Evolutionary conservation across 495 filamentous ascomycete genomes (phyloP), one percentile per base, ranked within the genome.

Genomic region (Lasiosphaeris hirsuta): DNA sequence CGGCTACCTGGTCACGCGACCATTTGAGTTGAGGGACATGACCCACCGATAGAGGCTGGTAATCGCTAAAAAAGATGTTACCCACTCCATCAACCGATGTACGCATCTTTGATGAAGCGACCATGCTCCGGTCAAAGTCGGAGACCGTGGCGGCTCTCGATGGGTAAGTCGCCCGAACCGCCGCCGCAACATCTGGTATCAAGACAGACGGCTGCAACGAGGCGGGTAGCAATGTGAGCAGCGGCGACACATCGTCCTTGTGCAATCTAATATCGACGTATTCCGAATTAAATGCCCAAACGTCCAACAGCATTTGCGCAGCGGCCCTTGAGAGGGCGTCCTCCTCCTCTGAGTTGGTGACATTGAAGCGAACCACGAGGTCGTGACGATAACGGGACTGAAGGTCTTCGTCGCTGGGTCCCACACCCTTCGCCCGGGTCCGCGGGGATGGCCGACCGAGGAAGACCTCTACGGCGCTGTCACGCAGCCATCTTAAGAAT

Each of bases 221-320:
- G 1, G 74, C 55, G 6, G 94, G 94, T 2, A 98, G 77, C 1
- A 96, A 78, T 10, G 85, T 88, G n/a, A 93, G 81, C 33, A 98
- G 76, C n/a, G 89, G 85, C 7, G 86, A 80, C 4, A 96, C 86
- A 55, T 92, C 86, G 61, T 88, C 86, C 67, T 90, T 82, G 35
- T 87, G 76, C 30, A 97, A 68, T 36, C 92, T 79, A 34, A 97
- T 87, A 71, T 98, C 94, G n/a, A 92, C 90, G 77, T 85, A 93
- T 11, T 90, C 78, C 7, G 86, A 77, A 3, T 86, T 90, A 50
- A 89, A 90, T 14, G 87, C 86, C 94, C 94, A 98, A 3, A 96
- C 84, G 69, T 98, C 94, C 7, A 97, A 72, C 59, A 92, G 84
- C 34, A 97, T 80, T 39, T 86, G 83, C 44, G 88, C 81, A 8